These are phyloP conservation scores for Paramecium bursaria DNA, from an alignment of 73 alveolate genomes.

Conservation along the genomic window DNA sequence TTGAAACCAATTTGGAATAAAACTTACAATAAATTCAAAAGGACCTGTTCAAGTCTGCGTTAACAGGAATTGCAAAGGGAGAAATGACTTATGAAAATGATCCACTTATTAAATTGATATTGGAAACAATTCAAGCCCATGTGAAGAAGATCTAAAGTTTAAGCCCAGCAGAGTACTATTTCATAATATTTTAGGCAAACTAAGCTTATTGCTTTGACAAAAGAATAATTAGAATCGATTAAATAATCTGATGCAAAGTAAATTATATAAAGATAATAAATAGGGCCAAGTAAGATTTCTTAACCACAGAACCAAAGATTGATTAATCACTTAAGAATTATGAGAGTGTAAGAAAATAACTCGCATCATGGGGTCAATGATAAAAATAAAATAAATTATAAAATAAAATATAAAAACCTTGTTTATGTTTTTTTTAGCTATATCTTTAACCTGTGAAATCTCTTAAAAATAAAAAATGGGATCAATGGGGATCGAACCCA, in stretches of 20 bases:
- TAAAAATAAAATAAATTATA: too few species aligned
- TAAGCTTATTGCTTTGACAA: constrained; percentile 14
- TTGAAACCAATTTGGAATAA: constrained; percentile 47
- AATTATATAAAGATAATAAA: background rate
- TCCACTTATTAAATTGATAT: constrained; percentile 62
- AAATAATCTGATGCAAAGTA: constrained; percentile 26
- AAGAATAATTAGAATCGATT: constrained; percentile 1
- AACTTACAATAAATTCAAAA: constrained; percentile 43
- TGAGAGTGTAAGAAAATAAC: too few species aligned
- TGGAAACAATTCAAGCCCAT: constrained; percentile 44
- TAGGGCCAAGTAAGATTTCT: too few species aligned
- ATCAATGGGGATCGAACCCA: constrained; percentile 73
- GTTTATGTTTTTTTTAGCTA: too few species aligned
- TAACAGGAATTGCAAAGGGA: constrained; percentile 65
- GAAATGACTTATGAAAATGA: constrained; percentile 66
- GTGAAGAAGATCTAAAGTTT: constrained; percentile 61
- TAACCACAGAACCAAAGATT: too few species aligned
- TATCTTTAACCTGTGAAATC: too few species aligned
- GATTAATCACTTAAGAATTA: too few species aligned
- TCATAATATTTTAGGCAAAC: background rate
- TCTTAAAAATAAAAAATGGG: constrained; percentile 47
- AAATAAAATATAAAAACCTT: too few species aligned
- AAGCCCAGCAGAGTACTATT: constrained; percentile 50
- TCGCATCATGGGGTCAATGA: too few species aligned
- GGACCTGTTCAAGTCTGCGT: constrained; percentile 58